Percentiles rank a stretch among this genome's conserved stretches.
Evolutionary conservation across 225 moss, liverwort and hornwort species (phyloP).

Genomic region (Asterella californica): DNA sequence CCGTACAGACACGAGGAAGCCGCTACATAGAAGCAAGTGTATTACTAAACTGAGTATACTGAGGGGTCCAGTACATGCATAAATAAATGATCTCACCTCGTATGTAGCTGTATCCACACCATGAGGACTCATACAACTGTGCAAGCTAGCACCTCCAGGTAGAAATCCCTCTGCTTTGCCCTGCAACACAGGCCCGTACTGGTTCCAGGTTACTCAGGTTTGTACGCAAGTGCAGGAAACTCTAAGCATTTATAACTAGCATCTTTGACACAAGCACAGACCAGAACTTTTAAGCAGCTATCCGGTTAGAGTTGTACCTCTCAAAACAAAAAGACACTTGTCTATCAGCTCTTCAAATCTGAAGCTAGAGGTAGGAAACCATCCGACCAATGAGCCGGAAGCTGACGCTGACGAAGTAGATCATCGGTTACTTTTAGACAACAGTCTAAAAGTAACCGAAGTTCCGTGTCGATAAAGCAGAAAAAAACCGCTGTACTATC

Average conservation of each 20-base stretch:
- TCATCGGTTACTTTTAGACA: too few relatives aligned
- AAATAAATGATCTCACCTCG: conserved; percentile 50
- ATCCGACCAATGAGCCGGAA: neutral
- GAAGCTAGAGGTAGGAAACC: neutral
- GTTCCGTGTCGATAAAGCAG: too few relatives aligned
- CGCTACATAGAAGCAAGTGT: neutral
- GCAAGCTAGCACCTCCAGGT: conserved; percentile 92
- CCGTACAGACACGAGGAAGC: neutral
- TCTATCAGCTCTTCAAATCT: neutral
- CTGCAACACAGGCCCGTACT: conserved; percentile 51
- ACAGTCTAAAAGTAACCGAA: too few relatives aligned
- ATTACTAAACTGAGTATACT: too few relatives aligned
- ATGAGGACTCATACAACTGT: conserved; percentile 96
- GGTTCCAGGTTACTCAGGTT: too few relatives aligned
- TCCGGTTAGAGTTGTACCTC: neutral
- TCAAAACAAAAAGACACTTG: neutral
- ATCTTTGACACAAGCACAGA: neutral
- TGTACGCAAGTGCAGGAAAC: neutral
- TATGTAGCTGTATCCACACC: conserved; percentile 91
- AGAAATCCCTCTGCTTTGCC: conserved; percentile 85
- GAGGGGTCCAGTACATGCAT: neutral
- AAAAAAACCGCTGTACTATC: too few relatives aligned
- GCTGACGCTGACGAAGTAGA: neutral
- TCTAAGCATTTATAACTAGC: neutral
- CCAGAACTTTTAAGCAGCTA: neutral